Evolutionary conservation across 352 stramenopile species (phyloP).

Genomic region (Phytopythium montanum): DNA sequence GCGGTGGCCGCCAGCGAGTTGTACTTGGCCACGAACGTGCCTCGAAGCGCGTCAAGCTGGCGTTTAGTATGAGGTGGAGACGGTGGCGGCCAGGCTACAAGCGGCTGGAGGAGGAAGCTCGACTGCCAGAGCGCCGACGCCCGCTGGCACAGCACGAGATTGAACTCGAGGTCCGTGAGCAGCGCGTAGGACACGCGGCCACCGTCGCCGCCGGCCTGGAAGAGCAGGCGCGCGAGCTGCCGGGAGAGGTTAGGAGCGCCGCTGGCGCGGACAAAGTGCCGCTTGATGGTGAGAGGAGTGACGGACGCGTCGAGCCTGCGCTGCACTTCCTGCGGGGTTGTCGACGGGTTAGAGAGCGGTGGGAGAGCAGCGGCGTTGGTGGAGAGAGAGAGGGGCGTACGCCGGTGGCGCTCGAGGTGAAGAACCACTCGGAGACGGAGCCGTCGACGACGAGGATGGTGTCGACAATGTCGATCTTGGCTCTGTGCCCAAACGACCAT

Average conservation of each 20-base stretch:
- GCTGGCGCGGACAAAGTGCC: constrained; percentile 24
- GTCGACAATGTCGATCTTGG: constrained; percentile 60
- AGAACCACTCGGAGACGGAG: constrained; percentile 47
- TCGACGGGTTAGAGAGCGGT: background rate
- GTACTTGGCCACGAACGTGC: constrained; percentile 62
- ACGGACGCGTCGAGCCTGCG: constrained; percentile 34
- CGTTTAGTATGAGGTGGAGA: background rate
- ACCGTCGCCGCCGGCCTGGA: constrained; percentile 41
- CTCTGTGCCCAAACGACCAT: constrained; percentile 14
- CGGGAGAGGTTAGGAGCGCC: constrained; percentile 14
- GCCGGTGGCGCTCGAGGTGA: constrained; percentile 48
- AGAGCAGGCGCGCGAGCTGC: constrained; percentile 13
- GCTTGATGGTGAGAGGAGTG: constrained; percentile 41
- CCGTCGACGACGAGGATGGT: constrained; percentile 47
- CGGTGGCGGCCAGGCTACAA: constrained; percentile 14
- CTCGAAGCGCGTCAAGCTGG: constrained; percentile 27
- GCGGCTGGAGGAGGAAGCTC: constrained; percentile 49
- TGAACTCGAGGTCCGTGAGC: constrained; percentile 57
- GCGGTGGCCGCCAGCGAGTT: constrained; percentile 29
- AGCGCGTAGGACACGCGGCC: constrained; percentile 30
- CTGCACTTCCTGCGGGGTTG: constrained; percentile 38
- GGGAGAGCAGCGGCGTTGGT: background rate
- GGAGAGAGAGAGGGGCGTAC: constrained; percentile 15
- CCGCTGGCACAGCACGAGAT: constrained; percentile 41
- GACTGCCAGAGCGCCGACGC: constrained; percentile 37